A percentile compares a stretch with the other conserved stretches of the same genome.
phyloP scores from a whole-genome alignment of 164 flowering plant genomes.

The Akebia trifoliata region DNA sequence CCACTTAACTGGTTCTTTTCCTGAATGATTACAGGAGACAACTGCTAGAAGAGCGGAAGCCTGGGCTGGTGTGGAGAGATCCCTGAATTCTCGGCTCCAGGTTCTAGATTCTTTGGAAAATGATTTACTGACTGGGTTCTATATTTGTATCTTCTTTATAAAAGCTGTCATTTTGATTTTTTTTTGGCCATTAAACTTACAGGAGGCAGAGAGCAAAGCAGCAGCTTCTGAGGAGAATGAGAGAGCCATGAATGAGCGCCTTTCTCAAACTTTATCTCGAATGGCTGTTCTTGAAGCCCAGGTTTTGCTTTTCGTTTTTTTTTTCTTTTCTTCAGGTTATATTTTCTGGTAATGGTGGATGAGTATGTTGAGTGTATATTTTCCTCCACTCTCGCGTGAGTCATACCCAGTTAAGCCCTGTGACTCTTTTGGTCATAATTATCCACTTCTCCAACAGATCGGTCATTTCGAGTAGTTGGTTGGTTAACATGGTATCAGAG shows the following conservation, averaged over 20 bases:
- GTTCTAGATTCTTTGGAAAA: conserved; percentile 29
- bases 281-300: conserved; percentile 98
- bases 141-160: neutral
- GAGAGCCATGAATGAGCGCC: conserved; percentile 86
- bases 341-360: neutral
- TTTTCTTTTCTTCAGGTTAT: too few species aligned
- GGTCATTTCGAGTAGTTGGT: too few species aligned
- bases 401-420: too few species aligned
- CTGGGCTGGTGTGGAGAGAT: conserved; percentile 96
- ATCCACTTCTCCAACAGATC: too few species aligned
- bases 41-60: conserved; percentile 85
- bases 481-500: too few species aligned
- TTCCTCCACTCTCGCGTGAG: too few species aligned
- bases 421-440: too few species aligned
- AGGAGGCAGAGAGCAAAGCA: conserved; percentile 99
- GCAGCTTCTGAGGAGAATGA: conserved; percentile 90
- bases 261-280: conserved; percentile 92
- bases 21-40: conserved; percentile 60
- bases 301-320: conserved; percentile 40
- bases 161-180: neutral
- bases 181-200: conserved; percentile 14
- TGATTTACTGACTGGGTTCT: conserved; percentile 9
- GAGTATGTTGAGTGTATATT: too few species aligned
- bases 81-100: conserved; percentile 87
- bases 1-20: too few species aligned